Evolutionary conservation across 768 basidiomycete species (phyloP).

Genomic region (Termitomyces sp.): DNA sequence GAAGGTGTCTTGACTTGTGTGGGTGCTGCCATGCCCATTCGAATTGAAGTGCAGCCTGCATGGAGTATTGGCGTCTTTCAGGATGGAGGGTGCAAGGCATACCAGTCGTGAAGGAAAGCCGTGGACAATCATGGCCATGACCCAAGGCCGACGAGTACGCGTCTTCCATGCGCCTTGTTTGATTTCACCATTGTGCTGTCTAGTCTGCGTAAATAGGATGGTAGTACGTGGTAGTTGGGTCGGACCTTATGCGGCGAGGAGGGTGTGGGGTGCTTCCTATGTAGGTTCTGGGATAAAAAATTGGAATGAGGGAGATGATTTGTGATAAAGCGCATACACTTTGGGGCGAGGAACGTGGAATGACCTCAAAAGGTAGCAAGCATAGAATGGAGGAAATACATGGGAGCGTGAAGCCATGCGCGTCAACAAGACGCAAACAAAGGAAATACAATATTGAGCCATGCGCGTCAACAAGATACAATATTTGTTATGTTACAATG

Average conservation of each 20-base stretch:
- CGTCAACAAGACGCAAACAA: background rate
- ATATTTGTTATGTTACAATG: background rate
- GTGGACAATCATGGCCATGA: constrained; percentile 83
- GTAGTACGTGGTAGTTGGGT: background rate
- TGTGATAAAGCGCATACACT: constrained; percentile 24
- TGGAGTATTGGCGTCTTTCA: background rate
- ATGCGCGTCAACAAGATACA: background rate
- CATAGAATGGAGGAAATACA: constrained; percentile 67
- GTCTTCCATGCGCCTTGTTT: constrained; percentile 71
- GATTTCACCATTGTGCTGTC: constrained; percentile 83
- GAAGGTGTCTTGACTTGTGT: constrained; percentile 62
- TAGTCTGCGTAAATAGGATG: constrained; percentile 18
- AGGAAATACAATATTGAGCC: background rate
- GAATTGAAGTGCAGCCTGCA: constrained; percentile 68
- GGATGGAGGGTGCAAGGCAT: constrained; percentile 3
- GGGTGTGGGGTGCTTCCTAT: constrained; percentile 73
- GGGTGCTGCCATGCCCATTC: constrained; percentile 90
- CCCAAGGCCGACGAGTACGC: constrained; percentile 60
- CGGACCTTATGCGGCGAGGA: constrained; percentile 58
- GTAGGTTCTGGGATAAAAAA: constrained; percentile 50
- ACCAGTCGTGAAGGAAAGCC: constrained; percentile 75
- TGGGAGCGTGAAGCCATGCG: constrained; percentile 26
- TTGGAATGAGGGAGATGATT: constrained; percentile 1
- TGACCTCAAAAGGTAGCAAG: constrained; percentile 80
- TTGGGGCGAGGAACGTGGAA: constrained; percentile 49